phyloP scores from a whole-genome alignment of 2,329 filamentous ascomycete species.

The Alternaria longipes region DNA sequence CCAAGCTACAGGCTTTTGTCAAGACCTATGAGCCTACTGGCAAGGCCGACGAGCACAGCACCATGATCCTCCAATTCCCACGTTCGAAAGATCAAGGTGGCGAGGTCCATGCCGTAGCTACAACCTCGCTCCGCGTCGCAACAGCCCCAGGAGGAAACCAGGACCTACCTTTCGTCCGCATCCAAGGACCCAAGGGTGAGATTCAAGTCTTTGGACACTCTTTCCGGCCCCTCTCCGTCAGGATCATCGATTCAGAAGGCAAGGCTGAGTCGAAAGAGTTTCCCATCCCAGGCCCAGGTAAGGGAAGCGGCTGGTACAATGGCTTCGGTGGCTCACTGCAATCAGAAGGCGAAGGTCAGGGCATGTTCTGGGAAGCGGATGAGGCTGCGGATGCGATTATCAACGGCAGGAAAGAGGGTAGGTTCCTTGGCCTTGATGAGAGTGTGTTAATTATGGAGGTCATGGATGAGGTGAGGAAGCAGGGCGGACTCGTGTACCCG shows the following conservation, averaged over 20 bases:
- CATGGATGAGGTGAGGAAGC: slow-evolving; percentile 74
- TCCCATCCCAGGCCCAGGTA: slow-evolving; percentile 57
- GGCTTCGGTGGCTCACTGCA: slow-evolving; percentile 55
- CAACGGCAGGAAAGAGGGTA: slow-evolving; percentile 80
- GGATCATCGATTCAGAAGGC: slow-evolving; percentile 64
- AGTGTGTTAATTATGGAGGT: slow-evolving; percentile 86
- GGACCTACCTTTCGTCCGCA: slow-evolving; percentile 74
- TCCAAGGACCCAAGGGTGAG: slow-evolving; percentile 83
- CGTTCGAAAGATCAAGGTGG: slow-evolving; percentile 58
- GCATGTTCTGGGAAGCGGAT: slow-evolving; percentile 91
- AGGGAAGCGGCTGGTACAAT: slow-evolving; percentile 58
- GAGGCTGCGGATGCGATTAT: slow-evolving; percentile 78
- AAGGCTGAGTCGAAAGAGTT: slow-evolving; percentile 60
- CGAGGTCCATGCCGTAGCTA: slow-evolving; percentile 75
- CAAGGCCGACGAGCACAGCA: slow-evolving; percentile 80
- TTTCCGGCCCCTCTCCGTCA: slow-evolving; percentile 73
- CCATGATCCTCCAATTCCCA: slow-evolving; percentile 79
- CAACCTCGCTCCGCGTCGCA: slow-evolving; percentile 54
- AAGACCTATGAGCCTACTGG: slow-evolving; percentile 77
- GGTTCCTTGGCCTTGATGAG: slow-evolving; percentile 71
- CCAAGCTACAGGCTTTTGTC: slow-evolving; percentile 71
- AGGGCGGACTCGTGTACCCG: slow-evolving; percentile 70
- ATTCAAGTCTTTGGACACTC: slow-evolving; percentile 80
- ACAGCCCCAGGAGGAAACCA: slow-evolving; percentile 65
- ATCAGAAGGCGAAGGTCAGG: slow-evolving; percentile 71